phyloP scores from a whole-genome alignment of 768 basidiomycete species.

The Hypholoma fasciculare region DNA sequence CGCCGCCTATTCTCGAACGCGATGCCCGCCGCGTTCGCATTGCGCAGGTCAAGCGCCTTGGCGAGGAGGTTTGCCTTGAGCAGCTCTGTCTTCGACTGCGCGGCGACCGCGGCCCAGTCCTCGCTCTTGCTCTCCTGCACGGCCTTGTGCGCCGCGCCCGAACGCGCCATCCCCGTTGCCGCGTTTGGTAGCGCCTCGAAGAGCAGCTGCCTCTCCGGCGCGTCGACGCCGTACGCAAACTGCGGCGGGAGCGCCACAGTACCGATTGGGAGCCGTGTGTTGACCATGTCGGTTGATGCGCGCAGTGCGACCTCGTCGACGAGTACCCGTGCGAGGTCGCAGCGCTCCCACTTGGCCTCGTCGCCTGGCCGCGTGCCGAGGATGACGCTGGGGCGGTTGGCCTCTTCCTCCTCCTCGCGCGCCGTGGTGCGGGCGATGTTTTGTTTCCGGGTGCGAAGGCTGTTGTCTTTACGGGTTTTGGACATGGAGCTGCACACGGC shows the following conservation, averaged over 20 bases:
- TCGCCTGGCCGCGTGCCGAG: conserved; percentile 71
- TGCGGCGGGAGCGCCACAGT: conserved; percentile 49
- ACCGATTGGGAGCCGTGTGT: conserved; percentile 30
- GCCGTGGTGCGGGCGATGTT: conserved; percentile 47
- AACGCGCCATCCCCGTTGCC: conserved; percentile 22
- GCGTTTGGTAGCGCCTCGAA: conserved; percentile 68
- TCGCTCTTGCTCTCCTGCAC: conserved; percentile 20
- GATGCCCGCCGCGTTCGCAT: conserved; percentile 86
- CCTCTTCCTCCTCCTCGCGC: conserved; percentile 34
- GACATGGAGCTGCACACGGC: conserved; percentile 5
- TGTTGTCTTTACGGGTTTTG: conserved; percentile 12
- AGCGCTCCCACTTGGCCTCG: conserved; percentile 60
- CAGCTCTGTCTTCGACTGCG: conserved; percentile 30
- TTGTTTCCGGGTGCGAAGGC: conserved; percentile 21
- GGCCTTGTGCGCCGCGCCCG: neutral
- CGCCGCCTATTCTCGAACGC: conserved; percentile 83
- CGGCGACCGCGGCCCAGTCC: too few relatives aligned
- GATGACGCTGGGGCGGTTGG: conserved; percentile 61
- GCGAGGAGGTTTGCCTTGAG: conserved; percentile 59
- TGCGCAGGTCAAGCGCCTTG: conserved; percentile 77
- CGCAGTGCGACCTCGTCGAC: conserved; percentile 53
- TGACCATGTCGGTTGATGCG: conserved; percentile 21
- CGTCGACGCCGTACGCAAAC: conserved; percentile 67
- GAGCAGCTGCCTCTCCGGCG: conserved; percentile 56
- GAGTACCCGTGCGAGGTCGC: conserved; percentile 65